Base-by-base conservation (phyloP, 805 yeast genomes). In the Kodamaea sagamina region DNA sequence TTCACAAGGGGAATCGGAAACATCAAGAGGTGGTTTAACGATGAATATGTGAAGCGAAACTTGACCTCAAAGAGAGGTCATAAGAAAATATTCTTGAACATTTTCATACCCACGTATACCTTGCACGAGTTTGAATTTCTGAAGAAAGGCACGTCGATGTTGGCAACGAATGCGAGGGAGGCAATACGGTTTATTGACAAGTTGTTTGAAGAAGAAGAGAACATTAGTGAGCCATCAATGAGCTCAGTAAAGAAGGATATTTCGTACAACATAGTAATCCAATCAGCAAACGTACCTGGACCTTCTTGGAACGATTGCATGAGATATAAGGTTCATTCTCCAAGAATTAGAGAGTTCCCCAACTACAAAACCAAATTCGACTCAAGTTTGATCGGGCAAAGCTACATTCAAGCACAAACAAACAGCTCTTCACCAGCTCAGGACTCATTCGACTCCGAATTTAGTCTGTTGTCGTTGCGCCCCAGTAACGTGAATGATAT, bases 1-100 rank as follows among this genome's bases (percentile, higher is more conserved):
- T 71, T 84, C 47, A 79, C 81, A 13, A 77, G 82, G 42, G 92
- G 89, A 1, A 68, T 84, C 35, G 87, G 86, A 0, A 80, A 79
- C 52, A 71, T 84, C 54, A 79, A 79, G 55, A 64, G 79, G 52
- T 84, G 89, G 89, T 68, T 74, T 45, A 63, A 71, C 38, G 54
- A 67, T 49, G 57, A 68, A 38, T 66, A 63, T 41, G 57, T 67
- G 26, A 48, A 48, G 10, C 37, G 66, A 11, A 62, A 61, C 32
- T 42, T 55, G 7, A 47, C 52, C 6, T 40, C 46, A 22, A 51
- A 53, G 4, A 35, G 16, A 39, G 36, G 27, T 22, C 29, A 5
- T 19, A 47, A 3, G 43, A 55, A 12, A 32, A 40, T 10, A 48
- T 65, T 12, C 2, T 58, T 73, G 22, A 62, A 62, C 48, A 58